phyloP scores from a whole-genome alignment of 805 yeast species.

The Candida ovalis region DNA sequence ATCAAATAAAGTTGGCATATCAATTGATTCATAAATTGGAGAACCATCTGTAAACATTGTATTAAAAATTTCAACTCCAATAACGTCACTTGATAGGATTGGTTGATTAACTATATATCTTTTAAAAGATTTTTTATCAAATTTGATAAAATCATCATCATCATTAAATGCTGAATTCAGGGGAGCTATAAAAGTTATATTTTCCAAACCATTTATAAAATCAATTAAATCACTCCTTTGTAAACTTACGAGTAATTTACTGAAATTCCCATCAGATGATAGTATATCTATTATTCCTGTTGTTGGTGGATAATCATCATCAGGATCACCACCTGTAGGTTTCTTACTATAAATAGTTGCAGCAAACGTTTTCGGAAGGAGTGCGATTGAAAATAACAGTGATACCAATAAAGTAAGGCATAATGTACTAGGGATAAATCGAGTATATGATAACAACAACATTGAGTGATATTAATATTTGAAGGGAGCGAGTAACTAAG shows the following conservation, averaged over 20 bases:
- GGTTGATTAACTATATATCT: slow-evolving; percentile 36
- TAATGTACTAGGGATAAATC: too few species aligned
- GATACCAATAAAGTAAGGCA: too few species aligned
- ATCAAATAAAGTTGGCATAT: slow-evolving; percentile 32
- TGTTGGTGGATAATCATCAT: slow-evolving; percentile 26
- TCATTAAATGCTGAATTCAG: slow-evolving; percentile 65
- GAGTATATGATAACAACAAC: too few species aligned
- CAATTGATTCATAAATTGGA: slow-evolving; percentile 11
- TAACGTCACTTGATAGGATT: slow-evolving; percentile 24
- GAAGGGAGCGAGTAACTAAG: too few species aligned
- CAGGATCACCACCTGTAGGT: slow-evolving; percentile 10
- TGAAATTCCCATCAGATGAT: slow-evolving; percentile 64
- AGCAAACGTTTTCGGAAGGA: too few species aligned
- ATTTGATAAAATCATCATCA: slow-evolving; percentile 5
- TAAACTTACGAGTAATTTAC: slow-evolving; percentile 54
- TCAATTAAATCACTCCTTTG: slow-evolving; percentile 66
- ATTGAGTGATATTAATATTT: too few species aligned
- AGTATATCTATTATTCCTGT: slow-evolving; percentile 61
- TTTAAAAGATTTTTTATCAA: slow-evolving; percentile 16
- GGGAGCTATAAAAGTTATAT: slow-evolving; percentile 78
- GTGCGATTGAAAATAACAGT: too few species aligned
- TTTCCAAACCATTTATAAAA: slow-evolving; percentile 49
- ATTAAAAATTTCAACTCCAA: slow-evolving; percentile 26
- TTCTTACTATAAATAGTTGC: too few species aligned
- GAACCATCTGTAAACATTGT: slow-evolving; percentile 23